Conservation (phyloP, 1,284 basidiomycete species). For the Sphagnurus paluster region DNA sequence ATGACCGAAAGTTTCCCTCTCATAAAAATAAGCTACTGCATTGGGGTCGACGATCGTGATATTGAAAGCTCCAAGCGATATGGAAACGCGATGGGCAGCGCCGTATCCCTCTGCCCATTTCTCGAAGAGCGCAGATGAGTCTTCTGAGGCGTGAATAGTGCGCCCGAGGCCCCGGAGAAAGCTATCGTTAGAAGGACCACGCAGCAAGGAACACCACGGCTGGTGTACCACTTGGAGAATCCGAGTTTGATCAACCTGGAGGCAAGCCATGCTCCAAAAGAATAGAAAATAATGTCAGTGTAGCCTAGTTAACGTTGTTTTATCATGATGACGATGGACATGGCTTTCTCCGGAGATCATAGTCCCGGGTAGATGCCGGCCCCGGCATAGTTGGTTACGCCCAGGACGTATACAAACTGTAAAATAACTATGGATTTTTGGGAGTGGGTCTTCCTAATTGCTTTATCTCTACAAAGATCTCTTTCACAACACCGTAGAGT, state of each 20-base stretch:
- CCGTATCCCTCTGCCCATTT: slow-evolving; percentile 50
- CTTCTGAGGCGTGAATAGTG: slow-evolving; percentile 25
- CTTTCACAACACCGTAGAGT: too few relatives aligned
- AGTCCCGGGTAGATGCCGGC: too few relatives aligned
- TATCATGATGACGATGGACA: too few relatives aligned
- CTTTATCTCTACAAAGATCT: too few relatives aligned
- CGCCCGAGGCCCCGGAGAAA: slow-evolving; percentile 37
- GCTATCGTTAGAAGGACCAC: slow-evolving; percentile 34
- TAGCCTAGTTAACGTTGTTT: too few relatives aligned
- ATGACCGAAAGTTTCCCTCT: slow-evolving; percentile 50
- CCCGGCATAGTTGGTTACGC: too few relatives aligned
- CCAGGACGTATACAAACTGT: too few relatives aligned
- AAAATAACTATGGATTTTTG: too few relatives aligned
- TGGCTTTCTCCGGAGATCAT: too few relatives aligned
- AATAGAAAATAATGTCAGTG: too few relatives aligned
- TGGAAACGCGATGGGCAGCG: slow-evolving; percentile 42
- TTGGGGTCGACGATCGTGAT: slow-evolving; percentile 55
- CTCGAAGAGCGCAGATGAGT: slow-evolving; percentile 37
- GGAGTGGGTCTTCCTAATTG: too few relatives aligned
- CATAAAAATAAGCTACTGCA: slow-evolving; percentile 53
- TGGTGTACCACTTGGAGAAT: slow-evolving; percentile 3
- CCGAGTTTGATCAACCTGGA: slow-evolving; percentile 4
- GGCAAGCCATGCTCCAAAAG: slow-evolving; percentile 5
- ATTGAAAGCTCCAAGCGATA: slow-evolving; percentile 36
- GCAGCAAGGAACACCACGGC: slow-evolving; percentile 23